These are phyloP conservation scores for Casuarina cunninghamiana DNA, from an alignment of 306 rosid species.

Conservation along the genomic window DNA sequence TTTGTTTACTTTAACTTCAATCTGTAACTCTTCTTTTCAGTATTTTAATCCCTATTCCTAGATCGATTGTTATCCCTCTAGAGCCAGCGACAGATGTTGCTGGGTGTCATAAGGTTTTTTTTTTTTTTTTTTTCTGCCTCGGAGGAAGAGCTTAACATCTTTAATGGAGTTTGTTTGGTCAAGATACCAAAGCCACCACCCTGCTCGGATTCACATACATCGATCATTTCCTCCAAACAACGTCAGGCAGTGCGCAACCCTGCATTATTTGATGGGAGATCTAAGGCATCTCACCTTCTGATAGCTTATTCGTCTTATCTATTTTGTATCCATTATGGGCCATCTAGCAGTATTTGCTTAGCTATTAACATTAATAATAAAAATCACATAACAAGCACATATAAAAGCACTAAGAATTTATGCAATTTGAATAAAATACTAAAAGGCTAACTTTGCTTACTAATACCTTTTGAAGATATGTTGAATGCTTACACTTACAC, in stretches of 20 bases:
- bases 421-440: too few relatives aligned
- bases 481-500: too few relatives aligned
- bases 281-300: slow-evolving; percentile 22
- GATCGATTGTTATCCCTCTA: slow-evolving; percentile 50
- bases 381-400: too few relatives aligned
- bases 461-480: too few relatives aligned
- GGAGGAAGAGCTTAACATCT: slow-evolving; percentile 50
- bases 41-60: slow-evolving; percentile 31
- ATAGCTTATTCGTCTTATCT: slow-evolving; percentile 43
- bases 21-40: slow-evolving; percentile 9
- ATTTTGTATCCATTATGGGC: slow-evolving; percentile 26
- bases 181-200: slow-evolving; percentile 48
- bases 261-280: not conserved
- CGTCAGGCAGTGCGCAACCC: too few relatives aligned
- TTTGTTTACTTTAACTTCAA: slow-evolving; percentile 1
- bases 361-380: too few relatives aligned
- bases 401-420: too few relatives aligned
- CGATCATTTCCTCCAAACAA: too few relatives aligned
- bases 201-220: slow-evolving; percentile 40
- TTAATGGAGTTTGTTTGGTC: slow-evolving; percentile 56
- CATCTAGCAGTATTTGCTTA: too few relatives aligned
- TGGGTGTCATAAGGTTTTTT: slow-evolving; percentile 50
- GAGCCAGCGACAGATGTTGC: slow-evolving; percentile 80
- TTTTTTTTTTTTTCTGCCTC: slow-evolving; percentile 47
- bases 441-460: too few relatives aligned